Base-by-base conservation (phyloP, 805 yeast species). In the Teunomyces panamensis region DNA sequence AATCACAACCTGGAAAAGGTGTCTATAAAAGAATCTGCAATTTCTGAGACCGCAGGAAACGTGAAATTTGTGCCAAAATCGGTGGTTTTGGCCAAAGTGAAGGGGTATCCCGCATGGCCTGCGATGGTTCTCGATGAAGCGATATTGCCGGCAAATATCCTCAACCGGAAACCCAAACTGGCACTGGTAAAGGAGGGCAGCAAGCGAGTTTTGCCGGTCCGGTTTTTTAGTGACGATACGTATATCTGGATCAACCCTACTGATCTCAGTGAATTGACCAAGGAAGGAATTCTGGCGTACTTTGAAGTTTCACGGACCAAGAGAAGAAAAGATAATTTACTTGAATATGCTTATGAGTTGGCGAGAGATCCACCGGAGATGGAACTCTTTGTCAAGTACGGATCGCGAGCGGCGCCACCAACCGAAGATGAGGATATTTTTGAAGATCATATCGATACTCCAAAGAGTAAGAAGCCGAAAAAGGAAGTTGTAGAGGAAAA, bases 81-180 rank as follows among this genome's bases (percentile, higher is more conserved):
- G 10, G 43, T 49, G 2, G 64, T 89, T 0, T 72, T 89, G 20
- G 94, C 94, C 6, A 89, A 89, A 64, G 82, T 89, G 42, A 89
- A 87, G 59, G 95, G 96, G 7, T 89, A 83, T 60, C 87, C 96
- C 2, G 85, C 91, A 36, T 89, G 96, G 96, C 96, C 96, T 0
- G 90, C 91, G 2, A 83, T 88, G 81, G 82, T 87, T 3, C 76
- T 88, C 3, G 84, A 83, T 1, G 78, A 71, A 49, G 73, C 75
- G 13, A 64, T 79, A 6, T 71, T 88, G 5, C 94, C 96, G 0
- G 78, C 69, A 16, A 69, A 74, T 54, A 79, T 87, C 27, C 53
- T 67, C 24, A 62, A 65, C 13, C 75, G 73, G 50, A 77, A 73
- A 48, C 87, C 89, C 11, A 79, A 79, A 54, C 57, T 56, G 20